A percentile compares a stretch with the other conserved stretches of the same genome.
These are phyloP conservation scores for Ceratocystis ficicola DNA, from an alignment of 2,329 filamentous ascomycete species.

Conservation along the genomic window DNA sequence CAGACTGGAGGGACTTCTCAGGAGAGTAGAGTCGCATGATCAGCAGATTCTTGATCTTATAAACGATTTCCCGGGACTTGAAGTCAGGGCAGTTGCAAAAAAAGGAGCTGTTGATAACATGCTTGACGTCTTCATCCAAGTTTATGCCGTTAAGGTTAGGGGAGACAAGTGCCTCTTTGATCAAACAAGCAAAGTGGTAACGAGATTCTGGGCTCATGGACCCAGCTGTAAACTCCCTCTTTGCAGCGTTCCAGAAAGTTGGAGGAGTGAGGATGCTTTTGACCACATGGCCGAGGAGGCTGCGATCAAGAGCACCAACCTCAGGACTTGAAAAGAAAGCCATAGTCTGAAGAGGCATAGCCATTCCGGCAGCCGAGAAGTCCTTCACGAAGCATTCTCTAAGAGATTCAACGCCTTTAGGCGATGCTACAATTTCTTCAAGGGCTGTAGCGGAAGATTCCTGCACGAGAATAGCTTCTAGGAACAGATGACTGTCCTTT, in stretches of 20 bases:
- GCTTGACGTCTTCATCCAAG: background rate
- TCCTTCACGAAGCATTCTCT: background rate
- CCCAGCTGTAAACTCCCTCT: background rate
- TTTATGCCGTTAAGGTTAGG: background rate
- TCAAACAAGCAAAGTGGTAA: background rate
- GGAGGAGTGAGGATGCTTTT: background rate
- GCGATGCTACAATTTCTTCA: background rate
- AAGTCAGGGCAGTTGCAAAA: background rate
- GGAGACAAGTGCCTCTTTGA: background rate
- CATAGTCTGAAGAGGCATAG: background rate
- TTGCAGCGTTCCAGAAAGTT: conserved; percentile 14
- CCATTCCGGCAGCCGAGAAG: background rate
- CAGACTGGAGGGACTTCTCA: background rate
- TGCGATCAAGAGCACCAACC: background rate
- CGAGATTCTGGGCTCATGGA: background rate
- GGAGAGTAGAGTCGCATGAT: background rate
- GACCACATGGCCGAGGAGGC: background rate
- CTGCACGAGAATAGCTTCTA: conserved; percentile 8
- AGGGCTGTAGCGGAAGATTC: background rate
- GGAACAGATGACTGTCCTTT: background rate
- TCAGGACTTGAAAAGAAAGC: conserved; percentile 5
- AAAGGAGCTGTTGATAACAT: too few relatives aligned
- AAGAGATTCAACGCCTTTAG: background rate
- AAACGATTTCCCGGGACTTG: background rate
- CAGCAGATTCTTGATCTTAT: conserved; percentile 10